Percentiles rank a stretch among this genome's conserved stretches.
Evolutionary conservation across 306 rosid genomes (phyloP).

Genomic region (Gynostemma pentaphyllum): DNA sequence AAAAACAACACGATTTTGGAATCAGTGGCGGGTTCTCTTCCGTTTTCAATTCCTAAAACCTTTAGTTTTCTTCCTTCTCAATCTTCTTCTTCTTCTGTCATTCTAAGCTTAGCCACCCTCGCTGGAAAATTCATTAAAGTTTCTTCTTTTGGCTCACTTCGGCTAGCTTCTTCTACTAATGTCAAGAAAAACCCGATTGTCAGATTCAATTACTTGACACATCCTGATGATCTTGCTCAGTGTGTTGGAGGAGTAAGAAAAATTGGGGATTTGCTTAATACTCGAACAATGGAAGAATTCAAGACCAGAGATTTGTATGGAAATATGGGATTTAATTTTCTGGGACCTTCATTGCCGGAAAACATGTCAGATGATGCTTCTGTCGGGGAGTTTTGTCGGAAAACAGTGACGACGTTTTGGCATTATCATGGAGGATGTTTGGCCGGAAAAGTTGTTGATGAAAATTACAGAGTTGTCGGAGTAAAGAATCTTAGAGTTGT

Average conservation of each 20-base stretch:
- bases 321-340: neutral
- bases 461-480: constrained; percentile 8
- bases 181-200: neutral
- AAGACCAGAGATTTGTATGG: neutral
- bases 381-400: neutral
- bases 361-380: too few relatives aligned
- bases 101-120: neutral
- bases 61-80: neutral
- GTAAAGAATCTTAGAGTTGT: constrained; percentile 7
- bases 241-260: neutral
- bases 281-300: neutral
- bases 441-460: constrained; percentile 15
- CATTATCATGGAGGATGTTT: constrained; percentile 16
- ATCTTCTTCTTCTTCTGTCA: neutral
- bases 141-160: neutral
- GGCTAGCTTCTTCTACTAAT: neutral
- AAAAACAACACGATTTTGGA: neutral
- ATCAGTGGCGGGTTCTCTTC: neutral
- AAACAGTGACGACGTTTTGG: too few relatives aligned
- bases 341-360: neutral
- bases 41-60: neutral
- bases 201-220: neutral
- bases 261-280: neutral
- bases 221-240: neutral
- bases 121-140: neutral